phyloP scores from a whole-genome alignment of 768 basidiomycete species.

The Psilocybe tampanensis region DNA sequence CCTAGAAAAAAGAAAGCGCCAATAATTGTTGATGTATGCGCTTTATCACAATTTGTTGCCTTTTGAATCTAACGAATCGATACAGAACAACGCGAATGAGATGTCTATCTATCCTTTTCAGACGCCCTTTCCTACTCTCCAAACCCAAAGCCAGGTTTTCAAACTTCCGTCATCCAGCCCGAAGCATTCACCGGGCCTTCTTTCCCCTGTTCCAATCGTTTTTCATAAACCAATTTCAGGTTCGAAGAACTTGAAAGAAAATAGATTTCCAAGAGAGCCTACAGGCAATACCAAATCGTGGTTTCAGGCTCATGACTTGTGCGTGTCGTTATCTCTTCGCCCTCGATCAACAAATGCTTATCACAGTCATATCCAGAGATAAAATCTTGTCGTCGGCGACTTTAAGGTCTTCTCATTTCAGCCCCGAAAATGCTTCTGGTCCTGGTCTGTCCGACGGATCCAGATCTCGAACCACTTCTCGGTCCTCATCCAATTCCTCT shows the following conservation, averaged over 20 bases:
- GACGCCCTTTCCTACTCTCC: slow-evolving; percentile 24
- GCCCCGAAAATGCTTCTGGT: not conserved
- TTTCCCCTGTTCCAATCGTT: slow-evolving; percentile 17
- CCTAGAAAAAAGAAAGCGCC: slow-evolving; percentile 5
- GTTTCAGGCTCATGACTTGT: not conserved
- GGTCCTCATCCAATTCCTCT: slow-evolving; percentile 11
- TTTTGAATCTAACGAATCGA: not conserved
- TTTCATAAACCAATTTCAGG: not conserved
- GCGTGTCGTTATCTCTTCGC: not conserved
- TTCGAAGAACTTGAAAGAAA: slow-evolving; percentile 7
- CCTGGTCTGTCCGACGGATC: not conserved
- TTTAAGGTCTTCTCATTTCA: not conserved
- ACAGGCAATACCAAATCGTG: not conserved
- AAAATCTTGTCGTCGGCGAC: slow-evolving; percentile 6
- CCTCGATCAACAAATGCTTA: not conserved
- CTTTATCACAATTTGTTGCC: not conserved
- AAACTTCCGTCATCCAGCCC: slow-evolving; percentile 23
- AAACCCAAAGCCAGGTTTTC: slow-evolving; percentile 18
- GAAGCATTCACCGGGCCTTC: slow-evolving; percentile 10
- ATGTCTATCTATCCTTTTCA: slow-evolving; percentile 15
- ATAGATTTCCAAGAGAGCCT: not conserved
- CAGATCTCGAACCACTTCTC: not conserved
- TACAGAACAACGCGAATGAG: not conserved
- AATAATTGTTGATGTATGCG: slow-evolving; percentile 10
- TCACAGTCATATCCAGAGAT: not conserved